Evolutionary conservation across 2,329 filamentous ascomycete species (phyloP), one percentile per base, ranked within the genome.

Genomic region (Trichoderma polysporum): DNA sequence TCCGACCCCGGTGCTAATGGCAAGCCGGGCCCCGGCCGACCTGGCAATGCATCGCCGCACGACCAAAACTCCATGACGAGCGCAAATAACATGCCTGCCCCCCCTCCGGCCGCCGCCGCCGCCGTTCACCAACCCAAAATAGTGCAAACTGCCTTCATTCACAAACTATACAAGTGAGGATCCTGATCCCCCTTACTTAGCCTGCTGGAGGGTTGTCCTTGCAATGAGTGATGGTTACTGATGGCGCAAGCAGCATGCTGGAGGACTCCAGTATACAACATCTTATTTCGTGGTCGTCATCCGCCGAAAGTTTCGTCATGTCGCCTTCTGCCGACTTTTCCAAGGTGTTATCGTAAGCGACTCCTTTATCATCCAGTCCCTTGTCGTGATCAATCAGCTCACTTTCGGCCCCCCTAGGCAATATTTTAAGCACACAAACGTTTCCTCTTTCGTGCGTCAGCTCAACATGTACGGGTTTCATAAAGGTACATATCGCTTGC

Each of bases 381-480:
- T 33, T 10, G 10, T 17, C 29, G 5, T 35, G 5, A 45, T 25
- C 29, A 50, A n/a, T 10, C 6, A 12, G 45, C 60, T 64, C 35
- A 68, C 58, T n/a, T 45, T 33, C 29, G 13, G 5, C n/a, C 27
- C 7, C n/a, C 39, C 74, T 22, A 97, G 94, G 64, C 93, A 97
- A 87, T 99, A 99, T 77, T 99, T 99, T 79, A 99, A 99, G 76
- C 95, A 99, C 78, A 99, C 94, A 72, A 99, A 99, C 76, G 97
- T 98, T 69, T 98, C 95, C 12, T 98, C 95, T 1, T 99, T 99
- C 78, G 95, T 99, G 58, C 89, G 95, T 57, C 95, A 99, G 80
- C 82, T 99, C 59, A 99, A 99, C 77, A 99, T 99, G 95, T 99
- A 99, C 74, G 95, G 95, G 7, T 99, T 99, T 79, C 95, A 99